Evolutionary conservation across 1,284 basidiomycete species (phyloP).

Genomic region (Malassezia brasiliensis): DNA sequence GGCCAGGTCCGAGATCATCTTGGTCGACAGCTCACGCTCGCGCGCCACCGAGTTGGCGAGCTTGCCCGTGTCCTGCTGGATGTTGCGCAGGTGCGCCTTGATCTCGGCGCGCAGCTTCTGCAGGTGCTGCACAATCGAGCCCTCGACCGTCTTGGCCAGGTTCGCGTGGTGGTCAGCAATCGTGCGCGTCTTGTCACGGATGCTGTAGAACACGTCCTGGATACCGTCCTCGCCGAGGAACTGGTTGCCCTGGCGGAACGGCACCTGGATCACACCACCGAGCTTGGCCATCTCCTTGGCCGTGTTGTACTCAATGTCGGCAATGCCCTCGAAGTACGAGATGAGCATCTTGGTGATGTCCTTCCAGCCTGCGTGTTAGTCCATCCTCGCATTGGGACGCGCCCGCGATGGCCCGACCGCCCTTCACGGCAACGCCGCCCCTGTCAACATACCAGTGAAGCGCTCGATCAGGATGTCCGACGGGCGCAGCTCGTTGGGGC

Average conservation of each 20-base stretch:
- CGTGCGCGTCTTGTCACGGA: conserved; percentile 78
- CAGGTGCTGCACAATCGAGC: conserved; percentile 93
- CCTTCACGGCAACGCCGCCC: background rate
- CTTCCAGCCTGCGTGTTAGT: conserved; percentile 62
- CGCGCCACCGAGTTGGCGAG: conserved; percentile 85
- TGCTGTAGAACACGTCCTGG: conserved; percentile 83
- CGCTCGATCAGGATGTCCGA: conserved; percentile 95
- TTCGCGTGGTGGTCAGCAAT: conserved; percentile 96
- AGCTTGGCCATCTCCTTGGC: conserved; percentile 89
- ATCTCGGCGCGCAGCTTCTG: conserved; percentile 88
- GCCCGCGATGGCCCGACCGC: too few relatives aligned
- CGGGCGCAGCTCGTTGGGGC: conserved; percentile 71
- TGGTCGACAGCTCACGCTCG: conserved; percentile 81
- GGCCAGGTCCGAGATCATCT: conserved; percentile 76
- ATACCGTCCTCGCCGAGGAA: conserved; percentile 47
- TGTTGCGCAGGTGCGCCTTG: conserved; percentile 91
- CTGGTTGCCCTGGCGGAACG: conserved; percentile 77
- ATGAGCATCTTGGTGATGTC: conserved; percentile 60
- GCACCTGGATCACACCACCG: conserved; percentile 94
- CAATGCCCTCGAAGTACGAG: conserved; percentile 58
- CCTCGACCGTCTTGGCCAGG: conserved; percentile 88
- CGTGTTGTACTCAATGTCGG: conserved; percentile 61
- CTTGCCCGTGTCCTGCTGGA: conserved; percentile 96
- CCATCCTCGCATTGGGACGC: too few relatives aligned
- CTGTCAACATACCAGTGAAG: conserved; percentile 41